Evolutionary conservation across 441 rosid genomes (phyloP), one percentile per base, ranked within the genome.

Genomic region (Adansonia madagascariensis): DNA sequence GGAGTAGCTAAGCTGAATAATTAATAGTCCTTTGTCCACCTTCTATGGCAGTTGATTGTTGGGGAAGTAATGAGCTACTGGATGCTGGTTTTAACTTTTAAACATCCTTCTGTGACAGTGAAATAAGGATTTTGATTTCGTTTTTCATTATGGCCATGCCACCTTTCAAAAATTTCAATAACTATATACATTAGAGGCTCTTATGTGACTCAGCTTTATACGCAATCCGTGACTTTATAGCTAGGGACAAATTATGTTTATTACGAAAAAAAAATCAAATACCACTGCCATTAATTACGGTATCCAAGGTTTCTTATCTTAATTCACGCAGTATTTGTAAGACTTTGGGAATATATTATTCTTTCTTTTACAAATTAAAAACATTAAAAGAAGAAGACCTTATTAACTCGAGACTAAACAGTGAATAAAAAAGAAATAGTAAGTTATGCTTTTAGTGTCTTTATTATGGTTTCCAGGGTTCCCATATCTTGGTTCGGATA

Each of bases 271-370:
- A 39, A 52, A 71, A 17, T 53, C 9, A 35, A 44, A 55, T 75
- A 55, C 8, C 79, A 57, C 53, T 59, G 59, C 78, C 88, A 82
- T 73, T 65, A 71, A 85, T 87, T 80, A 77, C 82, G 87, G 85
- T 61, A 79, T 80, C 85, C 81, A 74, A 83, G 50, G 79, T 75
- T 75, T 35, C 39, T 35, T 35, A 3, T 82, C 73, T 20, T 76
- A 78, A 46, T 59, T 75, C 73, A 2, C 52, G 50, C 43, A 39
- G 60, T 20, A 14, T 35, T 59, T 22, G 50, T 41, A 73, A 43
- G 10, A 17, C 66, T 57, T 61, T 53, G 14, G 69, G 77, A 22
- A 6, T 78, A 6, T 82, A 31, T 69, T 64, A 72, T 63, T 79
- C 70, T 8, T 11, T 84, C 80, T 56, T 56, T 27, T 50, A 69